Percentiles rank a stretch among this genome's conserved stretches.
Conservation (phyloP, 495 filamentous ascomycete genomes). For the Xylaria palmicola region DNA sequence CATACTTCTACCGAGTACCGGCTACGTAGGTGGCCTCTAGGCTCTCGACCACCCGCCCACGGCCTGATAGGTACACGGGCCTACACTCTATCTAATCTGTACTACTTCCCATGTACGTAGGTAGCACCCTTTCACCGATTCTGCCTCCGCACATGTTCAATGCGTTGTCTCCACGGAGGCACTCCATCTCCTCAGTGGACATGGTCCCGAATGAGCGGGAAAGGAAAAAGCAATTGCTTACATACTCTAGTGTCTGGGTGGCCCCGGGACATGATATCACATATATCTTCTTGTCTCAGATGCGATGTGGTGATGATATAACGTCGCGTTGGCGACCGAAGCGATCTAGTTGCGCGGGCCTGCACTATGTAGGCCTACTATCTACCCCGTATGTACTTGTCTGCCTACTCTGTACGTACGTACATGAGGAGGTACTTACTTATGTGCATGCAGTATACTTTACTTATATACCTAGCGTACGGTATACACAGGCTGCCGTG, state of each 20-base stretch:
- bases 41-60: no score
- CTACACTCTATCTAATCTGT: no score
- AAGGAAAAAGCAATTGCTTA: slow-evolving; percentile 3
- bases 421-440: no score
- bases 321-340: not conserved
- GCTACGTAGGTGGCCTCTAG: no score
- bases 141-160: not conserved
- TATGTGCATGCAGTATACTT: not conserved
- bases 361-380: no score
- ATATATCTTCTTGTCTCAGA: not conserved
- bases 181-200: no score
- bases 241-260: not conserved
- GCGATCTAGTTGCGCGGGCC: not conserved
- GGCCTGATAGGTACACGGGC: no score
- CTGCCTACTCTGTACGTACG: no score
- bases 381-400: no score
- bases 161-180: not conserved
- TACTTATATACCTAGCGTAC: not conserved
- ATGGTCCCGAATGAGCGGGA: not conserved
- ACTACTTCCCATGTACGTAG: no score
- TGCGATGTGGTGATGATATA: not conserved
- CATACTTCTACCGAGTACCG: no score
- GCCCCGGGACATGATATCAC: not conserved
- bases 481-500: not conserved
- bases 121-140: no score